Evolutionary conservation across 2,329 filamentous ascomycete genomes (phyloP), one percentile per base, ranked within the genome.

Genomic region (Orbilia quercus): DNA sequence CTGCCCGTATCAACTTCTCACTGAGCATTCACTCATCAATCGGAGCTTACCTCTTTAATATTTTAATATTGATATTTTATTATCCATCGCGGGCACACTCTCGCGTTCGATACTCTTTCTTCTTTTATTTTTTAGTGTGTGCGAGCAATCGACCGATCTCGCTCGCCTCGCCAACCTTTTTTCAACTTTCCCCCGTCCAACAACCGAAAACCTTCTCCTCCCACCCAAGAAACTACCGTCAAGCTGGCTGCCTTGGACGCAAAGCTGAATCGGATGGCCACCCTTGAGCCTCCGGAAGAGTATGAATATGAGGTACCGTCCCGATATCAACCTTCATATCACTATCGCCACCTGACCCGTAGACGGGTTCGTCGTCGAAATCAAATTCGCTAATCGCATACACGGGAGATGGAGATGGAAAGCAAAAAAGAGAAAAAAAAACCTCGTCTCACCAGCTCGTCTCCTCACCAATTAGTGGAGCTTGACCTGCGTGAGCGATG

Each of bases 261-360:
- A 66, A 74, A 74, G 63, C 48, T 74, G 28, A 57, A 74, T 44
- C 69, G 69, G 69, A 74, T 74, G 69, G 69, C 60, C 47, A 63
- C 60, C 22, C 50, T 67, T 54, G 60, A 74, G 63, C 69, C 69
- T 74, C 62, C 69, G 63, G 60, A 74, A 16, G 69, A 74, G 63
- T 66, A 67, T 54, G 69, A 74, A 66, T 74, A 74, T 74, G 69
- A 74, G 62, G 69, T 74, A 67, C n/a, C 14, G 69, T 62, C 14
- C 3, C 11, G 12, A 1, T 7, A 16, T 16, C 22, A 28, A 18
- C 14, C 38, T 16, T 42, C 25, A 7, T 40, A 20, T 40, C 23
- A 22, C n/a, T 14, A 42, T 25, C 20, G 25, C 23, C 22, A 40
- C 50, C 18, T 34, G 23, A 11, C n/a, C 1, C 22, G 20, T 28